These are phyloP conservation scores for Keithomyces neogunnii DNA, from an alignment of 2,329 filamentous ascomycete genomes.

Conservation along the genomic window DNA sequence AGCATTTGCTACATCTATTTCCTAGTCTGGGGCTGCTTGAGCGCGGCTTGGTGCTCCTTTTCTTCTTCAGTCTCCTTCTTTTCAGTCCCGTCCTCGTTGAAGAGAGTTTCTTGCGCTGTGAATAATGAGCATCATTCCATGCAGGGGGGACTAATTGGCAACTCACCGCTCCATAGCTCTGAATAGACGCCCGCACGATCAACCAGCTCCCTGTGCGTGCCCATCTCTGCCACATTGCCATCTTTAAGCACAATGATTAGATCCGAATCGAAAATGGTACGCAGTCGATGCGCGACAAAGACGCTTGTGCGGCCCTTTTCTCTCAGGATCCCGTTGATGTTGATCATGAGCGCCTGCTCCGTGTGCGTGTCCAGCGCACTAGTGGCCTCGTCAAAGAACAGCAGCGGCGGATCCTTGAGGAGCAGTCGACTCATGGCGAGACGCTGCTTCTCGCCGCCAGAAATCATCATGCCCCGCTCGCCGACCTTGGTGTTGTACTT, in stretches of 20 bases:
- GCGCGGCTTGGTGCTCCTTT: neutral
- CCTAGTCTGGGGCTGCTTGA: neutral
- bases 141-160: neutral
- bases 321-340: slow-evolving; percentile 86
- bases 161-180: slow-evolving; percentile 81
- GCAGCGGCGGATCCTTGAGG: slow-evolving; percentile 78
- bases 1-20: neutral
- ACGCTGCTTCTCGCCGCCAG: slow-evolving; percentile 87
- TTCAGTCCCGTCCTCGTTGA: slow-evolving; percentile 37
- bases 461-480: slow-evolving; percentile 94
- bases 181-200: slow-evolving; percentile 74
- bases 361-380: slow-evolving; percentile 90
- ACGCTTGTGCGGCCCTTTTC: slow-evolving; percentile 87
- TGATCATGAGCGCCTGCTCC: slow-evolving; percentile 79
- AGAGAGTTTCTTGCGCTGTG: slow-evolving; percentile 54
- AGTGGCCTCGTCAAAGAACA: slow-evolving; percentile 95
- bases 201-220: slow-evolving; percentile 78
- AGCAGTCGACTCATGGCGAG: slow-evolving; percentile 76
- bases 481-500: slow-evolving; percentile 88
- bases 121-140: neutral
- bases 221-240: slow-evolving; percentile 78
- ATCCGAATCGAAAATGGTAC: slow-evolving; percentile 91
- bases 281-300: slow-evolving; percentile 84
- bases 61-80: slow-evolving; percentile 24
- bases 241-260: slow-evolving; percentile 84